Conservation (phyloP, 768 basidiomycete species). For the Pleurotus djamor region DNA sequence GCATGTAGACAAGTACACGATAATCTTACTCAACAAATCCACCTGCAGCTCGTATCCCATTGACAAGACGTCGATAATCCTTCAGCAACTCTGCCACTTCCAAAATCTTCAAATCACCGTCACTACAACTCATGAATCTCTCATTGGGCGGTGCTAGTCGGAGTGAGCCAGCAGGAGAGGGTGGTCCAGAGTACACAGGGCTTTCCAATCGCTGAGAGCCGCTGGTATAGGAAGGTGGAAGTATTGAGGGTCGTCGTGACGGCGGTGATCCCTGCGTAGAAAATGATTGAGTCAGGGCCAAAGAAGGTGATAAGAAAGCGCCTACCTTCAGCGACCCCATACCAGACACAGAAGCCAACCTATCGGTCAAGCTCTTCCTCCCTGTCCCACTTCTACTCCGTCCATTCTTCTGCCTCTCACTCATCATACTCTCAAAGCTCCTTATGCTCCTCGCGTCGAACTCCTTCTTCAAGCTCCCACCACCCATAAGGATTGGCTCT, state of each 20-base stretch:
- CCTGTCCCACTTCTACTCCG: conserved; percentile 19
- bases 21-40: conserved; percentile 46
- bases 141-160: conserved; percentile 60
- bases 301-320: neutral
- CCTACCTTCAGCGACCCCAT: conserved; percentile 32
- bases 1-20: too few relatives aligned
- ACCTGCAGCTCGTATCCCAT: conserved; percentile 56
- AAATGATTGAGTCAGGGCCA: neutral
- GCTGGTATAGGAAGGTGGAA: conserved; percentile 28
- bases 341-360: conserved; percentile 77
- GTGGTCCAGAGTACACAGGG: conserved; percentile 33
- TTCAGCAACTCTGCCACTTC: conserved; percentile 79
- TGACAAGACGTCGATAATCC: conserved; percentile 81
- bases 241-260: conserved; percentile 38
- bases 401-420: conserved; percentile 29
- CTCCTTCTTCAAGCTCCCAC: conserved; percentile 21
- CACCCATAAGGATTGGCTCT: conserved; percentile 30
- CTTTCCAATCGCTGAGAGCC: conserved; percentile 27
- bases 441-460: conserved; percentile 73
- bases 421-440: conserved; percentile 89
- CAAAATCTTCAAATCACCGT: conserved; percentile 75
- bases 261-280: conserved; percentile 26
- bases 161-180: conserved; percentile 30
- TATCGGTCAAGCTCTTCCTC: conserved; percentile 76
- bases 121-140: conserved; percentile 69